Base-by-base conservation (phyloP, 208 protist genomes). In the Kentomonas sorsogonicus region DNA sequence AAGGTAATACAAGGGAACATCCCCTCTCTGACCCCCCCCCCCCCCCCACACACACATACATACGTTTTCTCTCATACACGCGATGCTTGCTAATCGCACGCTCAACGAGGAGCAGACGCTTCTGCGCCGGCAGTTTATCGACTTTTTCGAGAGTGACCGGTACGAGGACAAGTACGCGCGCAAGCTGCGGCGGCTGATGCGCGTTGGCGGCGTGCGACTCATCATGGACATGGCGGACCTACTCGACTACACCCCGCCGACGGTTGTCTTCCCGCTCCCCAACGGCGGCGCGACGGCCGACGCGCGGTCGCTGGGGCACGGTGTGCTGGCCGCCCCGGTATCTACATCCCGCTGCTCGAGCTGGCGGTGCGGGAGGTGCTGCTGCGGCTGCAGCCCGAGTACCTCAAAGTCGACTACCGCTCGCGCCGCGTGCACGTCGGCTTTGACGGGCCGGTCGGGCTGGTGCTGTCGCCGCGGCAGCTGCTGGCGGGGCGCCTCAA, bases 401-500 rank as follows among this genome's bases (percentile, higher is more conserved):
- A 95, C 55, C 56, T 91, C 18, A 94, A 96, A 46, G 86, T 95
- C 13, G 74, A 94, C 59, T 83, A 86, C 62, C 74, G 86, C 38
- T 80, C 76, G 13, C 72, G 77, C 39, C 66, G 69, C 3, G 76
- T 90, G 26, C 79, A 94, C 65, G 79, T 98, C 22, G 97, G 96
- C 3, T 90, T 99, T 46, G 83, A 95, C 20, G 98, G 98, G 13
- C 82, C 83, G 7, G 97, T 99, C 60, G 97, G 96, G 34, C 54
- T 61, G 15, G 72, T 97, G 47, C 78, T 99, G 7, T 98, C 93
- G 0, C 98, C 98, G 11, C 89, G 98, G 39, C 79, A 91, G 38
- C 74, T 99, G 7, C 83, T 81, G 45, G 81, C 96, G 1, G 46
- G 68, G 2, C 91, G 97, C 44, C 57, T 99, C n/a, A 96, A 96